These are phyloP conservation scores for Isabelozyma gotoi DNA, from an alignment of 805 yeast species.

Conservation along the genomic window DNA sequence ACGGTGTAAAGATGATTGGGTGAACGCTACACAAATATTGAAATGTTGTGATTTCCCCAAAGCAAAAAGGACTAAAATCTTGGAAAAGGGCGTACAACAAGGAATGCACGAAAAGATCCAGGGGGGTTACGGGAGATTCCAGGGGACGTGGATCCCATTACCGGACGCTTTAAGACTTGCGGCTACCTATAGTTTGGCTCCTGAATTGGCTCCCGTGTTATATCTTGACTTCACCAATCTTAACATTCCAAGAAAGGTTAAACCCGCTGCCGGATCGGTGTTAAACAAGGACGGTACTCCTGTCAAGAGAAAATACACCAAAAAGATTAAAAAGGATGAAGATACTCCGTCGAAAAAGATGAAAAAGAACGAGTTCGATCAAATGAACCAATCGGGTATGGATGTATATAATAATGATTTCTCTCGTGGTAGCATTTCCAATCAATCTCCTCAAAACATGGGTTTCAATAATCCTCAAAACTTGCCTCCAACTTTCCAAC, in stretches of 20 bases:
- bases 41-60: constrained; percentile 94
- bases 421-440: constrained; percentile 12
- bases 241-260: constrained; percentile 34
- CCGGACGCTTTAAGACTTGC: constrained; percentile 58
- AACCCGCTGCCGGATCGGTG: constrained; percentile 19
- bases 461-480: constrained; percentile 59
- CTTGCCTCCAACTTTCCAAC: constrained; percentile 22
- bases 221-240: constrained; percentile 32
- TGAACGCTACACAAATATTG: constrained; percentile 92
- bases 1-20: constrained; percentile 89
- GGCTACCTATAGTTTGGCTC: constrained; percentile 35
- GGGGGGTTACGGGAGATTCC: constrained; percentile 96
- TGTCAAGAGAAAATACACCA: constrained; percentile 42
- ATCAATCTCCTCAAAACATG: constrained; percentile 50
- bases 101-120: constrained; percentile 92
- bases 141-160: constrained; percentile 95
- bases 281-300: constrained; percentile 40
- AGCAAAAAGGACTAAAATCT: constrained; percentile 87
- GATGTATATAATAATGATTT: not conserved
- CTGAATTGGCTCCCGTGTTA: constrained; percentile 42
- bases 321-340: constrained; percentile 62
- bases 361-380: constrained; percentile 17
- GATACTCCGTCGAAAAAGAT: constrained; percentile 55
- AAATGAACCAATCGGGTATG: not conserved
- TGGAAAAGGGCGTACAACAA: constrained; percentile 89